phyloP scores from a whole-genome alignment of 2,329 filamentous ascomycete species.

The Cryphonectria nitschkei region DNA sequence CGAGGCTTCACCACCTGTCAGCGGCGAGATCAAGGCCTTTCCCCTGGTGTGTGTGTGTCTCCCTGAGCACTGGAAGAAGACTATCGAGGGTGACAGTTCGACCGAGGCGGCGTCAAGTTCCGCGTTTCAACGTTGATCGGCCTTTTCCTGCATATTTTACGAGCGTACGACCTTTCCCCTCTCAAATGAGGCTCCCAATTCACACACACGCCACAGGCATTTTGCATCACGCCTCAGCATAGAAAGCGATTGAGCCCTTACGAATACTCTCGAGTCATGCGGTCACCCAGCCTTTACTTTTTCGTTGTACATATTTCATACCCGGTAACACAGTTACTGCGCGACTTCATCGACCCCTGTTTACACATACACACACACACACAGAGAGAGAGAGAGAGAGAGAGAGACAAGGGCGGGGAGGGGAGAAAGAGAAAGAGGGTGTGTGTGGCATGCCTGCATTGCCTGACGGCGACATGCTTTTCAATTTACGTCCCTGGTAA shows the following conservation, averaged over 20 bases:
- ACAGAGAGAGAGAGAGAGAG: no score
- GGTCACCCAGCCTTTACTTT: conserved; percentile 3
- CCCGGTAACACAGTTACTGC: not conserved
- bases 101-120: conserved; percentile 63
- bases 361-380: not conserved
- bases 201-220: conserved; percentile 16
- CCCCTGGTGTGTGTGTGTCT: conserved; percentile 94
- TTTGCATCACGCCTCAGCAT: conserved; percentile 12
- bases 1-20: conserved; percentile 64
- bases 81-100: conserved; percentile 85
- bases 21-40: conserved; percentile 95
- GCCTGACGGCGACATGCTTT: not conserved
- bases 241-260: not conserved
- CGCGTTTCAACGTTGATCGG: conserved; percentile 26
- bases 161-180: conserved; percentile 32
- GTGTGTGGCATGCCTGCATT: not conserved
- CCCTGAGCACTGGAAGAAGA: conserved; percentile 95
- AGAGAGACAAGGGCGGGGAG: not conserved
- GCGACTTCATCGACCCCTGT: not conserved
- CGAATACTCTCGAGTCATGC: conserved; percentile 6
- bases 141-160: conserved; percentile 2
- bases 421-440: not conserved
- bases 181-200: conserved; percentile 30
- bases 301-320: conserved; percentile 23
- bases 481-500: not conserved